Base-by-base conservation (phyloP, 306 rosid species). In the Carpinus viminea region DNA sequence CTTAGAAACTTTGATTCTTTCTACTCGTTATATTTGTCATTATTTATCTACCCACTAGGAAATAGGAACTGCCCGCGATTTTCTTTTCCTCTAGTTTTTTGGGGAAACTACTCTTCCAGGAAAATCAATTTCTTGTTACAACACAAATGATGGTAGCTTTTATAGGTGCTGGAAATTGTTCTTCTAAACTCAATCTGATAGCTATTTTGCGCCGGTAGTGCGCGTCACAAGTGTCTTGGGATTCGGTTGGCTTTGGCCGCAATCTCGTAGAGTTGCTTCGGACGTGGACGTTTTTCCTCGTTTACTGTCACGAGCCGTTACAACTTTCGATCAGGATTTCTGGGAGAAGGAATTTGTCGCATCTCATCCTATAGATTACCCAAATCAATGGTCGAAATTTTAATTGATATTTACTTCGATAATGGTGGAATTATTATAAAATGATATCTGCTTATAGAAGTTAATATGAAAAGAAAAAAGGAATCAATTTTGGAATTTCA, bases 241-340 rank as follows among this genome's bases (percentile, higher is more conserved):
- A 48, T 48, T 48, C 52, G 4, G 11, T 15, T 11, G 52, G 45
- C 45, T 41, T 41, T 41, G 45, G 45, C 45, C 45, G 45, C 45
- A 41, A 41, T 41, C 45, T 41, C 45, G 7, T 41, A 41, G 7
- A 41, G 45, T 41, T 41, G 70, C 55, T 16, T 48, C 45, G 43
- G 47, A 26, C 41, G 51, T 43, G 70, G 65, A 34, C 70, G 57
- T 57, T 15, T 17, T 8, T 73, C 77, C 82, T 20, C 47, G 41
- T 17, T 57, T 31, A 9, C 24, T 11, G 15, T 13, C 68, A 66
- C 62, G 21, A 62, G 31, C 73, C 46, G 62, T 76, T 76, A 60
- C 38, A 38, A 76, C n/a, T 68, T 75, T 41, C 8, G 8, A 41
- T 41, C 45, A 41, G 45, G 8, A 41, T 41, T 41, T 41, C 8